phyloP scores from a whole-genome alignment of 1,284 basidiomycete species.

The Lignosus rhinocerotis region DNA sequence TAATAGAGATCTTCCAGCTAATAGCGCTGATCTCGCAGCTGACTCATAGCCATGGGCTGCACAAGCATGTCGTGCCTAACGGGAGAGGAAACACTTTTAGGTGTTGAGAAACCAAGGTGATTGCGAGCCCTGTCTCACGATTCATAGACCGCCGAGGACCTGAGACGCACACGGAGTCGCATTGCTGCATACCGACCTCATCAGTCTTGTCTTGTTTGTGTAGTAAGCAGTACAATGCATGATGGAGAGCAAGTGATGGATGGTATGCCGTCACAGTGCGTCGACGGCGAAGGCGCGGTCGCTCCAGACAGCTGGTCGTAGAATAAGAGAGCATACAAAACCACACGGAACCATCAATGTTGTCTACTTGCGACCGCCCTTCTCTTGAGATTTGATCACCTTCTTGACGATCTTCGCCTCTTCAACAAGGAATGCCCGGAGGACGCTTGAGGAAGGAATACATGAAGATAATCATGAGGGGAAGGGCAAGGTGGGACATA shows the following conservation, averaged over 20 bases:
- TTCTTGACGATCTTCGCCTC: conserved; percentile 99
- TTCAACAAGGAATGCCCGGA: conserved; percentile 98
- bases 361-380: conserved; percentile 37
- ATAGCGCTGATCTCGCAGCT: neutral
- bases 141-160: neutral
- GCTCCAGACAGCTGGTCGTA: conserved; percentile 20
- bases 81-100: neutral
- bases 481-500: conserved; percentile 40
- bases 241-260: conserved; percentile 28
- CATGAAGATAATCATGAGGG: neutral
- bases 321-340: conserved; percentile 21
- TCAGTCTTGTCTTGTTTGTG: conserved; percentile 33
- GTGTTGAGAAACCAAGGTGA: no score
- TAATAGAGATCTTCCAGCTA: neutral
- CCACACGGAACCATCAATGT: conserved; percentile 13
- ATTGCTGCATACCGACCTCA: conserved; percentile 33
- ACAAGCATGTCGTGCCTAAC: neutral
- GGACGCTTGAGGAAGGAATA: conserved; percentile 62
- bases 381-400: conserved; percentile 92
- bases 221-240: conserved; percentile 35
- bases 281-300: conserved; percentile 16
- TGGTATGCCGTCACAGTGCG: conserved; percentile 29
- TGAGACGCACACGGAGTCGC: neutral
- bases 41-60: neutral
- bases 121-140: neutral